Percentiles rank a stretch among this genome's conserved stretches.
phyloP scores from a whole-genome alignment of 2,329 filamentous ascomycete genomes.

The Aspergillus felis region DNA sequence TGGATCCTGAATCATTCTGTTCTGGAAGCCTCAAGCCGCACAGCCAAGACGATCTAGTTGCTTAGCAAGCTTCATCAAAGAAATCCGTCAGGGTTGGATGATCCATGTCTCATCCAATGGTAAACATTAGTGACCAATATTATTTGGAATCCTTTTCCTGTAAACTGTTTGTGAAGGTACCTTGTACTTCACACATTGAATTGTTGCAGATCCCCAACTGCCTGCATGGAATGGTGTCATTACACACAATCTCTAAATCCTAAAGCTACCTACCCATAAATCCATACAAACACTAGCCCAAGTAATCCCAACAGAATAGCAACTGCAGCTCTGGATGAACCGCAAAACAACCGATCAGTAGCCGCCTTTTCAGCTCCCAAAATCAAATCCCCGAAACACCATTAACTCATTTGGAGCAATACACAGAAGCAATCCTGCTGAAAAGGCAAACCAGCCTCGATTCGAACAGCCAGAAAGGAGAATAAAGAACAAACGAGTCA shows the following conservation, averaged over 20 bases:
- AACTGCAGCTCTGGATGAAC: not conserved
- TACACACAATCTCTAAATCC: not conserved
- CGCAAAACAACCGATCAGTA: constrained; percentile 1
- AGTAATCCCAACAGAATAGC: not conserved
- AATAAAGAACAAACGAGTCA: not conserved
- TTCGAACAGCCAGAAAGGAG: not conserved
- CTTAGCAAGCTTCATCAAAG: not conserved
- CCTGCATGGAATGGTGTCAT: not conserved
- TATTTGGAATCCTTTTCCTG: not conserved
- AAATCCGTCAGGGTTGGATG: not conserved
- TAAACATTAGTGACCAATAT: not conserved
- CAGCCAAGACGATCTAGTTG: not conserved
- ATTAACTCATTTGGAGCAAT: constrained; percentile 7
- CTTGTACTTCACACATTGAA: not conserved
- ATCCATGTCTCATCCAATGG: not conserved
- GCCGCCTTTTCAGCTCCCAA: constrained; percentile 9
- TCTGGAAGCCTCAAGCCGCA: not conserved
- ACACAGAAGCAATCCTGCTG: not conserved
- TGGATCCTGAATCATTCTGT: not conserved
- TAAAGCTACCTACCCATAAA: not conserved
- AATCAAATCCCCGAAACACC: constrained; percentile 7
- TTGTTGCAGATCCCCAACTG: not conserved
- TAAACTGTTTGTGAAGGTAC: not conserved
- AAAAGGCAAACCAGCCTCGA: not conserved
- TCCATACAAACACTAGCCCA: not conserved